Evolutionary conservation across 1,284 basidiomycete species (phyloP), one percentile per base, ranked within the genome.

Genomic region (Apiotrichum gracile): DNA sequence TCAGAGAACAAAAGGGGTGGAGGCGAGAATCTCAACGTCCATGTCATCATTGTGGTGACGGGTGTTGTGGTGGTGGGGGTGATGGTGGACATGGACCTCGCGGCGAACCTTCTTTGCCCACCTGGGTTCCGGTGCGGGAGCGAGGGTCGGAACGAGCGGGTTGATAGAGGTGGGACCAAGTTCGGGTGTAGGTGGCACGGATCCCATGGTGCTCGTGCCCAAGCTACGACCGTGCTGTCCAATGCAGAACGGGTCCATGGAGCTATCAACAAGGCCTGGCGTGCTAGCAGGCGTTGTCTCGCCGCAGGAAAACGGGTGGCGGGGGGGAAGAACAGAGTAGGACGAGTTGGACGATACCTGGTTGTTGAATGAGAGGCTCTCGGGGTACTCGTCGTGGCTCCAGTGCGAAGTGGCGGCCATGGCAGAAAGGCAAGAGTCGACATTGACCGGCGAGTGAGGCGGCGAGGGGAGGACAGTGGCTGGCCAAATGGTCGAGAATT

Each of bases 401-500:
- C 34, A 38, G n/a, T 38, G 33, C 9, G 34, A 47, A 5, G 34
- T 27, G 43, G 31, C 43, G 29, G 43, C 43, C 43, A 45, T 45
- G 25, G 31, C 43, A 21, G 43, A 45, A 10, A 45, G 29, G 29
- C 43, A 45, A n/a, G 27, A 31, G 31, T 45, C 29, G 29, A 45
- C 29, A n/a, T 9, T 7, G 17, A 17, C 14, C 7, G 43, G 43
- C 19, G 43, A 33, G 17, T 12, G 43, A 2, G 50, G 35, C 10
- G 44, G 50, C 19, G 46, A 42, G 2, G 46, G 46, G 16, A 47
- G 40, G n/a, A 24, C n/a, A n/a, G n/a, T 17, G 24, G 47, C 26
- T n/a, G 37, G 47, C 21, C n/a, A 19, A 25, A 19, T 31, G 16
- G 43, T 82, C 61, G 83, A 87, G 76, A 91, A 88, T 3, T 79